Conservation (phyloP, 208 protist genomes). For the Leishmania martiniquensis region DNA sequence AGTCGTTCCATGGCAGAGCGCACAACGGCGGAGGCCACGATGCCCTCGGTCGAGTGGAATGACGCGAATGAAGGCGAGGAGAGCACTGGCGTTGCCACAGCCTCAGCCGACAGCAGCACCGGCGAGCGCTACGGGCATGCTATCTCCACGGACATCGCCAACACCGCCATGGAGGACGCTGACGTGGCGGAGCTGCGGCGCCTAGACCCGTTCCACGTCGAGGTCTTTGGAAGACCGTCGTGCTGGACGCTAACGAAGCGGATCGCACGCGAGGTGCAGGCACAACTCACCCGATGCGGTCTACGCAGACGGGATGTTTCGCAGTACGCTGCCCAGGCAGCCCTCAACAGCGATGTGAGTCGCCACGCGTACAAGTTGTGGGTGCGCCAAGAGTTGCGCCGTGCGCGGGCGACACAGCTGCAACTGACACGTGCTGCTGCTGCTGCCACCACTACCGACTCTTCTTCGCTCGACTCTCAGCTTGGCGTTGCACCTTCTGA, state of each 20-base stretch:
- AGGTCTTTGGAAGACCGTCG: slow-evolving; percentile 47
- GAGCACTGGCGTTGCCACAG: slow-evolving; percentile 6
- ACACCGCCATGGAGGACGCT: slow-evolving; percentile 62
- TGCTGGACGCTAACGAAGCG: slow-evolving; percentile 23
- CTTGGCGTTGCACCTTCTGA: slow-evolving; percentile 15
- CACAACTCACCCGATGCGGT: slow-evolving; percentile 44
- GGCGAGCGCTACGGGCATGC: slow-evolving; percentile 25
- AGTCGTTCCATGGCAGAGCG: not conserved
- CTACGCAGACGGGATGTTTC: slow-evolving; percentile 25
- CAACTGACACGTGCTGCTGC: not conserved
- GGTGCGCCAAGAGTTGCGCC: slow-evolving; percentile 28
- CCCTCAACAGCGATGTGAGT: slow-evolving; percentile 25
- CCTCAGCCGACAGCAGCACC: slow-evolving; percentile 4
- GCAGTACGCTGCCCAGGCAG: slow-evolving; percentile 21
- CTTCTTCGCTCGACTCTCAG: not conserved
- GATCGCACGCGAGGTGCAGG: slow-evolving; percentile 38
- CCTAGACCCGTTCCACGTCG: slow-evolving; percentile 62
- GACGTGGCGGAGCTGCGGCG: slow-evolving; percentile 64
- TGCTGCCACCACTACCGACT: not conserved
- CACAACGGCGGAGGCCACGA: not conserved
- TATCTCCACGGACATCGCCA: slow-evolving; percentile 60
- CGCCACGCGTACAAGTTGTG: slow-evolving; percentile 21
- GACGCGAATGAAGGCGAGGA: slow-evolving; percentile 35
- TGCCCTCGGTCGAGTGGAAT: slow-evolving; percentile 15
- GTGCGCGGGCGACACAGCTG: slow-evolving; percentile 22